phyloP scores from a whole-genome alignment of 306 rosid genomes.

The Fragaria vesca region DNA sequence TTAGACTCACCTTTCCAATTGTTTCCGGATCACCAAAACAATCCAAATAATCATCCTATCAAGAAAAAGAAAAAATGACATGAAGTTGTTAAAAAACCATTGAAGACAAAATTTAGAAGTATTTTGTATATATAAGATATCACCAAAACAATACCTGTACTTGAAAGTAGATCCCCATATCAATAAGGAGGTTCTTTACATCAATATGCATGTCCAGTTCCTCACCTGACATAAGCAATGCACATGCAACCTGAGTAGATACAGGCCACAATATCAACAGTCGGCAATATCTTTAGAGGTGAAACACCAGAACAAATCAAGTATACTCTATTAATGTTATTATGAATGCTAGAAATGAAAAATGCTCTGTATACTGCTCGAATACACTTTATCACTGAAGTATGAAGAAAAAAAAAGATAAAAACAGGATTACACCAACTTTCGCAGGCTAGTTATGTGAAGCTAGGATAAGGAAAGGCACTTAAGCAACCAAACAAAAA shows the following conservation, averaged over 20 bases:
- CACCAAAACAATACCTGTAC: slow-evolving; percentile 31
- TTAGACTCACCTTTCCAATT: slow-evolving; percentile 65
- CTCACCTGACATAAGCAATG: slow-evolving; percentile 38
- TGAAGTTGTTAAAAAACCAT: not conserved
- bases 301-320: not conserved
- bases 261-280: not conserved
- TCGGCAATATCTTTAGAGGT: slow-evolving; percentile 19
- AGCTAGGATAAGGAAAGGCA: not conserved
- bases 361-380: not conserved
- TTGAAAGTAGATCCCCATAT: slow-evolving; percentile 48
- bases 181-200: slow-evolving; percentile 36
- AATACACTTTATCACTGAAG: not conserved
- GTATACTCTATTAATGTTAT: not conserved
- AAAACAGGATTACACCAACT: slow-evolving; percentile 6
- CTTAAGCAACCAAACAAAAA: not conserved
- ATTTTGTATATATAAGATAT: not conserved
- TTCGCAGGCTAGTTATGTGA: slow-evolving; percentile 1
- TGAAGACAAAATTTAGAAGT: not conserved
- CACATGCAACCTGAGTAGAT: slow-evolving; percentile 41
- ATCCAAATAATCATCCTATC: slow-evolving; percentile 91
- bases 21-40: slow-evolving; percentile 74
- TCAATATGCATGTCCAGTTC: slow-evolving; percentile 34
- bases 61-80: not conserved
- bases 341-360: not conserved
- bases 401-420: not conserved